Evolutionary conservation across 805 yeast genomes (phyloP), one percentile per base, ranked within the genome.

Genomic region (Ascoidea rubescens): DNA sequence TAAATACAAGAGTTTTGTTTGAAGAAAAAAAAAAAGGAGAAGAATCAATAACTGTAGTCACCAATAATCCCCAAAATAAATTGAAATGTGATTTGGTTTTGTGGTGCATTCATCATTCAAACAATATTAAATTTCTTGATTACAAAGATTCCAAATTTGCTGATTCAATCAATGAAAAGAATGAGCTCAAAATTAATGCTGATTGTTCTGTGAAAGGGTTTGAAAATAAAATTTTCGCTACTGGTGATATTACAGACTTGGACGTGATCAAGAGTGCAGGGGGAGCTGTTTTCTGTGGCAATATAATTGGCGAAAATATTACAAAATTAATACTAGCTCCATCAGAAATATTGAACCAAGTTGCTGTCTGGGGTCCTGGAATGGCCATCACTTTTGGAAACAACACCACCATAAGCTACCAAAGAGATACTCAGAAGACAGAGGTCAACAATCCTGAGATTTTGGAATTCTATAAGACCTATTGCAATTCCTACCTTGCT

Each of bases 181-280:
- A 53, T 14, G 69, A 66, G 52, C 60, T 53, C 7, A 37, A 16
- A 47, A 53, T 66, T 43, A 60, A 62, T 48, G 64, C 61, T 8
- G 60, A 60, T 49, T 53, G 64, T 44, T 58, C 62, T 45, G 53
- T 61, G 54, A 47, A 55, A 51, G 59, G 52, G 7, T 52, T 56
- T 17, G 53, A 55, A 5, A 43, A 33, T 1, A 67, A 71, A 49
- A 55, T 70, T 10, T 70, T 67, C 57, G 69, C 66, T 46, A 56
- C 66, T 32, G 74, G 74, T 28, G 74, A 71, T 54, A 54, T 70
- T 37, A 60, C 59, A 10, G 64, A 67, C 31, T 50, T 65, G 31
- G 65, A 65, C n/a, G 66, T 69, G 45, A 67, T 70, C 53, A 71
- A 70, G 57, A 66, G 69, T 4, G 72, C 73, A 5, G 73, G 73